Percentiles rank a stretch among this genome's conserved stretches.
These are phyloP conservation scores for Ogataea polymorpha DNA, from an alignment of 805 yeast species.

Conservation along the genomic window DNA sequence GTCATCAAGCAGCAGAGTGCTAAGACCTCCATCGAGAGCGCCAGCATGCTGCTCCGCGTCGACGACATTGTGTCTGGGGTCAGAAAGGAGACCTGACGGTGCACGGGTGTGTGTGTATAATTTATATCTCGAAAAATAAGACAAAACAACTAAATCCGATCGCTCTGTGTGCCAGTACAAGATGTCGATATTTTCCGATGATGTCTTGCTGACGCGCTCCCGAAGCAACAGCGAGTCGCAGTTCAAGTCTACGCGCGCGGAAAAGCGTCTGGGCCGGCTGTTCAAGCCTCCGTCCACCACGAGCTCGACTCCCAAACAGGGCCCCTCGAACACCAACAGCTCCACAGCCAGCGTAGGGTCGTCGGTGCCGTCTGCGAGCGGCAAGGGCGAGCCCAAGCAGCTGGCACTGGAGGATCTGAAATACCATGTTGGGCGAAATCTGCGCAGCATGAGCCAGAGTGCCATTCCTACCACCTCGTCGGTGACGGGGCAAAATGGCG, in stretches of 20 bases:
- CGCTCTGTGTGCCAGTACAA: not conserved
- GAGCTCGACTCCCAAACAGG: conserved; percentile 1
- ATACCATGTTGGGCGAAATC: conserved; percentile 18
- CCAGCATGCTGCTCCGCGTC: conserved; percentile 88
- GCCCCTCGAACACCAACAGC: conserved; percentile 2
- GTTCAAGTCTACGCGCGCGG: conserved; percentile 31
- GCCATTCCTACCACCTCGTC: conserved; percentile 8
- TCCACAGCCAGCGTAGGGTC: not conserved
- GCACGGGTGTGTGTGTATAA: conserved; percentile 4
- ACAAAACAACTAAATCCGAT: not conserved
- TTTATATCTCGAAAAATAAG: conserved; percentile 1
- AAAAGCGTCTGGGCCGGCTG: conserved; percentile 34
- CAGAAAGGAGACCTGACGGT: conserved; percentile 37
- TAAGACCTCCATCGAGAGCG: conserved; percentile 97
- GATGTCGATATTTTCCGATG: conserved; percentile 10
- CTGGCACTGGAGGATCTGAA: conserved; percentile 22
- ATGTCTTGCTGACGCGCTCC: conserved; percentile 19
- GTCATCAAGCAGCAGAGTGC: conserved; percentile 95
- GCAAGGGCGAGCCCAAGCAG: conserved; percentile 16
- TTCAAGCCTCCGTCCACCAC: conserved; percentile 25
- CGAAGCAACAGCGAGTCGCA: conserved; percentile 32
- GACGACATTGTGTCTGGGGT: conserved; percentile 98
- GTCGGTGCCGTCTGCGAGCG: not conserved
- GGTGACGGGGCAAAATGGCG: conserved; percentile 2
- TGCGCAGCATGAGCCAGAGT: conserved; percentile 18